Percentiles rank a stretch among this genome's conserved stretches.
Conservation (phyloP, 1,284 basidiomycete genomes). For the Ceratobasidium sp. region DNA sequence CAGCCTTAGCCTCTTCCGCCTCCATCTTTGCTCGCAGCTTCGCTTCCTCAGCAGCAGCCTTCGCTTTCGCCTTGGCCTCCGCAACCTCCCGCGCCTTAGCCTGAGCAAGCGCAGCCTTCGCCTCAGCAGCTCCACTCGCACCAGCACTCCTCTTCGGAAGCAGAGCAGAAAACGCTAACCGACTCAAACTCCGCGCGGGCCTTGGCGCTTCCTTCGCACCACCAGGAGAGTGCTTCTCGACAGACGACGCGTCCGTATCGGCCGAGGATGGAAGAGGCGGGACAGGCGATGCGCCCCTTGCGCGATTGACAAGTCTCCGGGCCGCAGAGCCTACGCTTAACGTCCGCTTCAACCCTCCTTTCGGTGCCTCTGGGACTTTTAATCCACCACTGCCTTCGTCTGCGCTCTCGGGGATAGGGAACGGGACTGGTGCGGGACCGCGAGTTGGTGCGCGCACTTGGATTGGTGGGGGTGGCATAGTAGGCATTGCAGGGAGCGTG, state of each 20-base stretch:
- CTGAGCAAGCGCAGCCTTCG: slow-evolving; percentile 39
- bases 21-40: slow-evolving; percentile 33
- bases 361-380: slow-evolving; percentile 2
- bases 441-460: slow-evolving; percentile 8
- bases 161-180: slow-evolving; percentile 37
- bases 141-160: slow-evolving; percentile 25
- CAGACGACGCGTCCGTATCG: slow-evolving; percentile 5
- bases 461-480: background rate
- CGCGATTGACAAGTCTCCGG: slow-evolving; percentile 8
- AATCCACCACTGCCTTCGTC: background rate
- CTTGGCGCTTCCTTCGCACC: slow-evolving; percentile 11
- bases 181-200: slow-evolving; percentile 31
- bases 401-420: slow-evolving; percentile 35
- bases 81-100: slow-evolving; percentile 35
- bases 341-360: slow-evolving; percentile 12
- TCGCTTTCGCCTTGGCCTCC: slow-evolving; percentile 30
- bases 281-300: slow-evolving; percentile 25
- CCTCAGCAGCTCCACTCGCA: slow-evolving; percentile 31
- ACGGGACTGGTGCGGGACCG: slow-evolving; percentile 3
- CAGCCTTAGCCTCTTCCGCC: slow-evolving; percentile 32
- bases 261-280: slow-evolving; percentile 8
- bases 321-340: slow-evolving; percentile 40
- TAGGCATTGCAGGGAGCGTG: background rate
- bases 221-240: slow-evolving; percentile 12
- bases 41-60: slow-evolving; percentile 36